Evolutionary conservation across 1,139 yeast species (phyloP), one percentile per base, ranked within the genome.

Genomic region (Suhomyces anneliseae): DNA sequence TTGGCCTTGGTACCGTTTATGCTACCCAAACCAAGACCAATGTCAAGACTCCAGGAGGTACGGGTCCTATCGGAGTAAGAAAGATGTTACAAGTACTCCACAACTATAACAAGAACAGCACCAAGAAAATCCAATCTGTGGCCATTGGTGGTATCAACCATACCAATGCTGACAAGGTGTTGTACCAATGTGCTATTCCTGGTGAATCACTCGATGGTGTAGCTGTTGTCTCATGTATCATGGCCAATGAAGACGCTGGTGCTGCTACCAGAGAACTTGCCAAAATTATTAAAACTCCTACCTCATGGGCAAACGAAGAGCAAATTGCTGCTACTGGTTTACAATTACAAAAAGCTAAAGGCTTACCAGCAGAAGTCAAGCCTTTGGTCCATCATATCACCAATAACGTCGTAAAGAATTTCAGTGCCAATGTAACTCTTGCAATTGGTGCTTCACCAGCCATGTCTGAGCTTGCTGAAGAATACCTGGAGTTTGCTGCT

Each of bases 351-450:
- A 15, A 8, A 7, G 15, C n/a, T 8, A 19, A 6, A 12, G 27
- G 24, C 2, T 19, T 19, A 19, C 24, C 12, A 9, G 15, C 38
- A n/a, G 27, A 32, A 6, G 11, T 40, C 27, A 59, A 54, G 8
- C 95, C 97, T 0, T 66, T 92, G 57, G 83, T 89, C 6, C 97
- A 92, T 60, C 96, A 90, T 57, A 85, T 92, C 52, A 90, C 97
- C 35, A 92, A 92, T 60, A 79, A 80, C 47, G 97, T 92, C n/a
- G 97, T 87, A 36, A 88, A 89, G 61, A 86, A 89, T 60, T 83
- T 89, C 60, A 85, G 90, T 53, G 97, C 98, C 31, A 90, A 92
- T 59, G 87, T 89, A n/a, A 83, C 95, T 0, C 69, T 92, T 46
- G 90, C 97, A 0, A 68, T 85, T 27, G 96, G 96, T 2, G 95